Base-by-base conservation (phyloP, 139 green algal genomes). In the Closterium sp. region DNA sequence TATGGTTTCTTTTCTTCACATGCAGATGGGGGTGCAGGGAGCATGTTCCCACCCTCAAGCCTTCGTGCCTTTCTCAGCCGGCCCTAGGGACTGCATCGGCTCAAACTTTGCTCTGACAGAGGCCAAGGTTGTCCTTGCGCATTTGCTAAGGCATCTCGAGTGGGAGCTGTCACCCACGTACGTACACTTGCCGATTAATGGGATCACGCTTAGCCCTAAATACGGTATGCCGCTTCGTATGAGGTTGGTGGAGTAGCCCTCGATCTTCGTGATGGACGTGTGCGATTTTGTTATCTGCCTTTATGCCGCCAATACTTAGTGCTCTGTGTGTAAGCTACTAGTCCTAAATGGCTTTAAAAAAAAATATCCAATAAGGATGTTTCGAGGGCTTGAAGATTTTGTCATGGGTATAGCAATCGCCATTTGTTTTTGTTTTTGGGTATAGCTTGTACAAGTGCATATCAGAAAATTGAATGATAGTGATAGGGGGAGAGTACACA, bases 61-160 rank as follows among this genome's bases (percentile, higher is more conserved):
- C 90, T 98, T 96, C 92, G 96, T 97, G 69, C 96, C 96, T 33
- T 98, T 97, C 96, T 96, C 92, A 89, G 96, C 95, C 38, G 97
- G 97, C 3, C 97, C 97, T 7, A 94, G 97, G 35, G 98, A 98
- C 94, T 99, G 97, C 86, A 91, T 92, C 76, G 89, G 89, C n/a
- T 36, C 81, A 93, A 97, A 99, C 93, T 99, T 99, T 96, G 98
- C 98, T 25, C 93, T 99, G 88, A 97, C 98, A 90, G 97, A 99
- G 95, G 92, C 95, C 6, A 83, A 98, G 4, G 95, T 97, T 32
- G 95, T 95, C 0, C 94, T 99, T 85, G 95, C 96, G 32, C 96
- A 98, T 95, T 94, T 99, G 64, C 34, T 97, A 92, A 94, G 96
- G 30, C 93, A 95, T 19, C 98, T 98, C 91, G 94, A 97, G 16